Evolutionary conservation across 371 early-diverging fungal species (phyloP).

Genomic region (Mucor sp.): DNA sequence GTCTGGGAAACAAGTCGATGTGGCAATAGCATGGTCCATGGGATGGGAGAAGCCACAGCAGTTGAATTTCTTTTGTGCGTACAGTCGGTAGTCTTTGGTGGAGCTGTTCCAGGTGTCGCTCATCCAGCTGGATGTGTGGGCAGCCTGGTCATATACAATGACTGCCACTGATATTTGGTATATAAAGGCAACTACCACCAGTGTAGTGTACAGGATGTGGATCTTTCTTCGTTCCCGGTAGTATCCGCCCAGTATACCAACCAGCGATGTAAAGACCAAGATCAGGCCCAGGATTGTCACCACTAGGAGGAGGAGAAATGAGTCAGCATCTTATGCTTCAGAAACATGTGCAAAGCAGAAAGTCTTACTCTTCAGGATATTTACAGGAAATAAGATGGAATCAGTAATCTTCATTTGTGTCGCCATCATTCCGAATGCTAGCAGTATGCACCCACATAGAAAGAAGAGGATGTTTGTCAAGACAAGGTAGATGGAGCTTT

Average conservation of each 20-base stretch:
- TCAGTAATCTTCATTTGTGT: constrained; percentile 29
- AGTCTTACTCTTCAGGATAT: constrained; percentile 41
- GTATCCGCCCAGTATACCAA: constrained; percentile 40
- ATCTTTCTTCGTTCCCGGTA: constrained; percentile 30
- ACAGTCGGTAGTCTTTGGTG: constrained; percentile 28
- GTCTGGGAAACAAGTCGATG: constrained; percentile 27
- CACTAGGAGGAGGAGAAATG: too few species aligned
- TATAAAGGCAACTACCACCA: constrained; percentile 35
- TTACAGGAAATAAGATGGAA: constrained; percentile 37
- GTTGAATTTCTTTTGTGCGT: constrained; percentile 40
- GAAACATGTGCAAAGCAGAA: too few species aligned
- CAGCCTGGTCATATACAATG: constrained; percentile 43
- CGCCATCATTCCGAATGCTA: constrained; percentile 41
- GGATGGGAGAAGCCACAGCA: constrained; percentile 42
- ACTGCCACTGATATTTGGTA: constrained; percentile 37
- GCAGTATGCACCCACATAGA: constrained; percentile 33
- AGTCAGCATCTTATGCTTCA: too few species aligned
- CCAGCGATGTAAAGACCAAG: constrained; percentile 35
- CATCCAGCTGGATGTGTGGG: constrained; percentile 34
- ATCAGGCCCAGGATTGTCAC: constrained; percentile 43
- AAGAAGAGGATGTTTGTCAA: constrained; percentile 37
- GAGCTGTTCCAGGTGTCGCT: constrained; percentile 35
- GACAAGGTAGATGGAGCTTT: constrained; percentile 35
- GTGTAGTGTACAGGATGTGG: constrained; percentile 35
- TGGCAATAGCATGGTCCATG: constrained; percentile 31